Conservation (phyloP, 1,284 basidiomycete species). For the Leccinum griseonigrum region DNA sequence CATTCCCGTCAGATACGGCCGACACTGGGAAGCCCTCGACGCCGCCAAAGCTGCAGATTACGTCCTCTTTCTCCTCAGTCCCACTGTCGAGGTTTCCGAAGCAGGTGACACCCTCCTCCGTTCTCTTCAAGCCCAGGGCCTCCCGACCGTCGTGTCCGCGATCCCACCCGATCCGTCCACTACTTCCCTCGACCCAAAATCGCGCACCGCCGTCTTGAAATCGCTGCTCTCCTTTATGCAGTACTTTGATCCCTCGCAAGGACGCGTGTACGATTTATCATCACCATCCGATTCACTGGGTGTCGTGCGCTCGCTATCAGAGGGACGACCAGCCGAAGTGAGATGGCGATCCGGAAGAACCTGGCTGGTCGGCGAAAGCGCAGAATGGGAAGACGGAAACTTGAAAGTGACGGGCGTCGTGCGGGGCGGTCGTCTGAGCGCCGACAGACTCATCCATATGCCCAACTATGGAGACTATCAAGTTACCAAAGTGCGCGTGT, state of each 20-base stretch:
- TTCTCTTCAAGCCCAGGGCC: slow-evolving; percentile 78
- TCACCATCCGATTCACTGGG: slow-evolving; percentile 66
- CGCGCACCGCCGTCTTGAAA: slow-evolving; percentile 68
- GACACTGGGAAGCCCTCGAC: slow-evolving; percentile 81
- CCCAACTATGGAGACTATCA: slow-evolving; percentile 90
- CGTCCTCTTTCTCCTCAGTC: slow-evolving; percentile 82
- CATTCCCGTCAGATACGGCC: slow-evolving; percentile 68
- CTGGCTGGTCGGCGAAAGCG: slow-evolving; percentile 76
- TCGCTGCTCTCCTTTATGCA: slow-evolving; percentile 90
- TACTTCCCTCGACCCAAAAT: slow-evolving; percentile 50
- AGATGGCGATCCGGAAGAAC: slow-evolving; percentile 82
- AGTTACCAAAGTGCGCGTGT: slow-evolving; percentile 65
- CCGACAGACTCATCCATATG: slow-evolving; percentile 86
- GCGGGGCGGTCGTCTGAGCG: slow-evolving; percentile 76
- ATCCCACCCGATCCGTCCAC: slow-evolving; percentile 47
- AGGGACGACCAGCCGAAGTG: slow-evolving; percentile 74
- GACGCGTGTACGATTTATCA: slow-evolving; percentile 62
- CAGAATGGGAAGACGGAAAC: slow-evolving; percentile 45
- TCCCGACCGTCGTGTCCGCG: slow-evolving; percentile 71
- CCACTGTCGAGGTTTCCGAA: slow-evolving; percentile 76
- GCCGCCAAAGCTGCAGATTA: slow-evolving; percentile 91
- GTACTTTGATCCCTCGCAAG: slow-evolving; percentile 91
- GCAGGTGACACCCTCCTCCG: slow-evolving; percentile 93
- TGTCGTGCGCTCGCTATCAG: slow-evolving; percentile 68
- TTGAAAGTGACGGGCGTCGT: slow-evolving; percentile 81